Evolutionary conservation across 2,329 filamentous ascomycete species (phyloP), one percentile per base, ranked within the genome.

Genomic region (Penicillium concentricum): DNA sequence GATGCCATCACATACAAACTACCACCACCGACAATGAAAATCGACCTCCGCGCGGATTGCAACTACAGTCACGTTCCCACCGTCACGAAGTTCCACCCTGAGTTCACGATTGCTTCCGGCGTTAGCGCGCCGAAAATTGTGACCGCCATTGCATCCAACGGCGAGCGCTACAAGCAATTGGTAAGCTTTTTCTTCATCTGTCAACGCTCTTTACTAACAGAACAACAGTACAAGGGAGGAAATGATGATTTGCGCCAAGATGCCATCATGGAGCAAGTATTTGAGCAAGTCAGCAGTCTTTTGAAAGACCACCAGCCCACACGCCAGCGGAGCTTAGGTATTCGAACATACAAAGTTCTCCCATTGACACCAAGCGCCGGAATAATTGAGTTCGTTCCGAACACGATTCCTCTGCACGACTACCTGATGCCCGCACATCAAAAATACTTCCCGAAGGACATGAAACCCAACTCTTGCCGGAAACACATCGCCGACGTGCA

Each of bases 231-330:
- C 71, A 99, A 99, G 80, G 92, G 92, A 60, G 92, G 94, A 18
- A 93, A 93, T 69, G 94, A 99, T 72, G 93, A 99, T 71, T 83
- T 99, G 13, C 89, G 95, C 9, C 94, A 99, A 77, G 94, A 99
- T 69, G 91, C 93, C 43, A 99, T 87, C 79, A 99, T 99, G 95
- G 95, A 99, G 74, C 94, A 99, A 75, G 94, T 99, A 1, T 99
- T 99, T 72, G 91, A 92, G 57, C 92, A 96, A 74, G 94, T 97
- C 22, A 97, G 92, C 56, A 90, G 90, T 50, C 84, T 99, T 22
- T 80, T 99, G 26, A 90, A 90, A 71, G 87, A 90, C 47, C 92
- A 97, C 72, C 87, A 91, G 54, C 84, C 87, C 13, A 97, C 94
- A 2, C 88, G 92, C 38, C 92, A 96, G 69, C 88, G 94, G 6